Evolutionary conservation across 169 alveolate genomes (phyloP).

Genomic region (Cryptosporidium xiaoi): DNA sequence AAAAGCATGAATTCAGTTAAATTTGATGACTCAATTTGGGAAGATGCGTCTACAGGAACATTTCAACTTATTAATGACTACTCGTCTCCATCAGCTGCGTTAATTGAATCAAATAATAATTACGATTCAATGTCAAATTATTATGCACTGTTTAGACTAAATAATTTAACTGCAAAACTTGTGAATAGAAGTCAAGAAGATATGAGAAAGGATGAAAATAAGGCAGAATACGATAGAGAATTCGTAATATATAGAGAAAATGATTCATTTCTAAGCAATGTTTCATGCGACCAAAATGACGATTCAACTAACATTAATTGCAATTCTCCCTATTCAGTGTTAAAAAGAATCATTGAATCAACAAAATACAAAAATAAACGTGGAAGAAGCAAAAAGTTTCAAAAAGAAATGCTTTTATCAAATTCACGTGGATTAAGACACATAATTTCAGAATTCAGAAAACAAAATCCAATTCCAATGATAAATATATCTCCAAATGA

Average conservation of each 20-base stretch:
- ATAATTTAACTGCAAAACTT: slow-evolving; percentile 30
- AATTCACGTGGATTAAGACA: slow-evolving; percentile 70
- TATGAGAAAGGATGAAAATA: neutral
- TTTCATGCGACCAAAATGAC: neutral
- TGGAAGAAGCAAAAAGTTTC: neutral
- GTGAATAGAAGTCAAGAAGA: neutral
- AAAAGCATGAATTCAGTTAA: slow-evolving; percentile 6
- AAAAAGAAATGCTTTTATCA: slow-evolving; percentile 42
- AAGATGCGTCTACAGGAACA: slow-evolving; percentile 47
- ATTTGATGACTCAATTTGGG: slow-evolving; percentile 51
- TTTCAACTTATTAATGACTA: slow-evolving; percentile 37
- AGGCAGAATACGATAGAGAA: neutral
- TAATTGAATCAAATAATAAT: slow-evolving; percentile 6
- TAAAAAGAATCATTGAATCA: neutral
- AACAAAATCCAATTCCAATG: slow-evolving; percentile 62
- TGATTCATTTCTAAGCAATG: too few relatives aligned
- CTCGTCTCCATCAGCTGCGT: slow-evolving; percentile 68
- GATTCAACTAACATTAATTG: neutral
- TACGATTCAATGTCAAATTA: slow-evolving; percentile 28
- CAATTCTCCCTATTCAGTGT: slow-evolving; percentile 12
- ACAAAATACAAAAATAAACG: neutral
- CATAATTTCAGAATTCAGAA: slow-evolving; percentile 63
- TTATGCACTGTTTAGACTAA: slow-evolving; percentile 25
- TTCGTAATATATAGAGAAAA: neutral
- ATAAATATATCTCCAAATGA: slow-evolving; percentile 47